Conservation (phyloP, 306 rosid genomes). For the Datisca glomerata region DNA sequence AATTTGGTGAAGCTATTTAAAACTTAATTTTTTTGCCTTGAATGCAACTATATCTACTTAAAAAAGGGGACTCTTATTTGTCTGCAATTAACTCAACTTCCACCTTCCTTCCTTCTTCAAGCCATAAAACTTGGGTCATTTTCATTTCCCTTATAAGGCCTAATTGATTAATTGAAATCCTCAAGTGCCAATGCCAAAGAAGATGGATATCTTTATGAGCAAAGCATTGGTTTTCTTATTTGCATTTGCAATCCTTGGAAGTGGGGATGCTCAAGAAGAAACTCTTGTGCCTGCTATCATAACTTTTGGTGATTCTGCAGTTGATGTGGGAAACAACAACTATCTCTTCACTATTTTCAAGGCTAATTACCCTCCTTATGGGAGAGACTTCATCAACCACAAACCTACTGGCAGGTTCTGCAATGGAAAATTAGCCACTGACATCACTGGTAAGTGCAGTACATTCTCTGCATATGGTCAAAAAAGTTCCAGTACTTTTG, state of each 20-base stretch:
- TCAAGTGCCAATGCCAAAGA: conserved; percentile 8
- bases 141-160: conserved; percentile 21
- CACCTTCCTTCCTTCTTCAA: conserved; percentile 46
- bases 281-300: conserved; percentile 77
- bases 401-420: conserved; percentile 91
- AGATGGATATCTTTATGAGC: conserved; percentile 26
- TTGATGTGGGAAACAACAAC: conserved; percentile 87
- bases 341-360: conserved; percentile 63
- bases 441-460: conserved; percentile 64
- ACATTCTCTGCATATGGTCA: too few species aligned
- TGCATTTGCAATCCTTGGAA: conserved; percentile 13
- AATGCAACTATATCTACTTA: conserved; percentile 2
- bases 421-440: conserved; percentile 92
- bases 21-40: conserved; percentile 16
- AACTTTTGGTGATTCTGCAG: conserved; percentile 86
- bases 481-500: too few species aligned
- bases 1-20: conserved; percentile 9
- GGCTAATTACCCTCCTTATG: conserved; percentile 94
- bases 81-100: conserved; percentile 41
- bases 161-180: conserved; percentile 3
- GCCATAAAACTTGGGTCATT: conserved; percentile 18
- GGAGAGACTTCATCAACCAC: conserved; percentile 76
- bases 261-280: conserved; percentile 48
- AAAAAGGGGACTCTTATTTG: conserved; percentile 36
- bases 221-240: conserved; percentile 26